Base-by-base conservation (phyloP, 2,329 filamentous ascomycete species). In the Harringtonia aguacate region DNA sequence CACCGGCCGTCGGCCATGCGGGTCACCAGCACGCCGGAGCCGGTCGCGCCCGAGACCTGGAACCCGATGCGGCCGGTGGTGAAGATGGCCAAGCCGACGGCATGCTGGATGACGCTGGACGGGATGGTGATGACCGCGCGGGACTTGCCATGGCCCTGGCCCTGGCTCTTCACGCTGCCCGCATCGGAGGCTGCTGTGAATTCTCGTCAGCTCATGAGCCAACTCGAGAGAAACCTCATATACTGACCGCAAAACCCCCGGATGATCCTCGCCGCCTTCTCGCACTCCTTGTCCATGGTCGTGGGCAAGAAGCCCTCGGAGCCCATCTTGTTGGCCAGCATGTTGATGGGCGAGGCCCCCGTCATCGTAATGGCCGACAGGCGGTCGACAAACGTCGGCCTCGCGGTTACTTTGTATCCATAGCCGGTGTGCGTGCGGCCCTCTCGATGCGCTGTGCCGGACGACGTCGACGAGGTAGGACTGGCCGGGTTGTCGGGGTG, bases 191-290 rank as follows among this genome's bases (percentile, higher is more conserved):
- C n/a, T n/a, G n/a, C n/a, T n/a, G n/a, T n/a, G n/a, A n/a, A n/a
- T n/a, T n/a, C n/a, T n/a, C n/a, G n/a, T n/a, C n/a, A n/a, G n/a
- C n/a, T n/a, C n/a, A n/a, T n/a, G n/a, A n/a, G n/a, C n/a, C n/a
- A n/a, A n/a, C n/a, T n/a, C n/a, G n/a, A n/a, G n/a, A n/a, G n/a
- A n/a, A n/a, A n/a, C n/a, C n/a, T n/a, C n/a, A n/a, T n/a, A n/a
- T n/a, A 61, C 79, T 56, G 70, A 84, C 81, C 92, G 69, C 87
- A 94, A 63, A 95, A 95, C 50, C 80, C 84, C 57, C 77, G 77
- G 22, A 95, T 61, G 39, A 95, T 94, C 13, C 85, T 70, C 29
- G 88, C 87, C 1, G 87, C 86, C 67, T 95, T 95, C 63, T 95
- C 87, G 53, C 83, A 84, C 66, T 95, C 89, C 61, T 87, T 87